Conservation (phyloP, 257 asterid species). For the Gentiana macrophylla region DNA sequence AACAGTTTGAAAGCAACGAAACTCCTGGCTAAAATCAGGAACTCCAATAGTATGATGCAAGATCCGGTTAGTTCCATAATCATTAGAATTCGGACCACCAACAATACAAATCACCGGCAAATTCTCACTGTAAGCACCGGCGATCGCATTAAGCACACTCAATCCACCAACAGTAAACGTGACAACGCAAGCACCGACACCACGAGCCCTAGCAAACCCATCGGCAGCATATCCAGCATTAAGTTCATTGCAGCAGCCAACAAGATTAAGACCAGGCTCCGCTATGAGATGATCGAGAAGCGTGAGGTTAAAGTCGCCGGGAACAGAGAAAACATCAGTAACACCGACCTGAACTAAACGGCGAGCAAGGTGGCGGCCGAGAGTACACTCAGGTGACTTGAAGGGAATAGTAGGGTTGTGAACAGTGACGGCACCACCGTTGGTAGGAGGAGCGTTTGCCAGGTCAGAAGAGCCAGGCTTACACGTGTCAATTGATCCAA, state of each 20-base stretch:
- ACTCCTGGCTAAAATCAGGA: constrained; percentile 76
- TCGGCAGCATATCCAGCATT: constrained; percentile 80
- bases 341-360: constrained; percentile 69
- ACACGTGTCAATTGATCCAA: constrained; percentile 42
- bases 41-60: constrained; percentile 62
- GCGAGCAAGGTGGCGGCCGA: constrained; percentile 56
- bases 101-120: constrained; percentile 67
- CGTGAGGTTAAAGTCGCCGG: constrained; percentile 65
- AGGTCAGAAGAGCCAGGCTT: constrained; percentile 27
- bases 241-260: constrained; percentile 81
- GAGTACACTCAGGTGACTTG: constrained; percentile 39
- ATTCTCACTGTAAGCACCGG: constrained; percentile 79
- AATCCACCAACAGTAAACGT: constrained; percentile 81
- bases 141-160: constrained; percentile 67
- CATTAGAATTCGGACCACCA: constrained; percentile 81
- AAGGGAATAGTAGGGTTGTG: constrained; percentile 23
- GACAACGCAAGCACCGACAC: constrained; percentile 75
- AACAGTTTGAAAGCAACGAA: constrained; percentile 52
- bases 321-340: constrained; percentile 59
- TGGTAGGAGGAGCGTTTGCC: constrained; percentile 19
- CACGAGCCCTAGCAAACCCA: constrained; percentile 63
- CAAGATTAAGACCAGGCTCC: constrained; percentile 50
- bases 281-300: constrained; percentile 54
- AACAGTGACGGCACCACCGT: constrained; percentile 18
- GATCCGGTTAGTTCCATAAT: constrained; percentile 54